Conservation (phyloP, 2,329 filamentous ascomycete species). For the Biscogniauxia sp. region DNA sequence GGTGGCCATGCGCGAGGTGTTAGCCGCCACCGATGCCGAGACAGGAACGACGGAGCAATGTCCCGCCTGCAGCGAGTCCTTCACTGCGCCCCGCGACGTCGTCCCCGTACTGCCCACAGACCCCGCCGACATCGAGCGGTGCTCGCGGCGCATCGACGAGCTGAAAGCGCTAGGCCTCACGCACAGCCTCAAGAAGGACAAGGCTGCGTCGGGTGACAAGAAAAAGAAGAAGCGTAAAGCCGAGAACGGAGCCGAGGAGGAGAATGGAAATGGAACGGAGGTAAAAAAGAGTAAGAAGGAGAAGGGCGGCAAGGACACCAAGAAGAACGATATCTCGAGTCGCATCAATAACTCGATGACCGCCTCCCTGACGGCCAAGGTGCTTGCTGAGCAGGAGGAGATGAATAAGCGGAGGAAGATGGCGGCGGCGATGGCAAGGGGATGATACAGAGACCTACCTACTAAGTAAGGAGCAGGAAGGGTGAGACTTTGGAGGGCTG, state of each 20-base stretch:
- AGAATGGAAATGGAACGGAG: constrained; percentile 26
- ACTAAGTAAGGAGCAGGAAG: too few relatives aligned
- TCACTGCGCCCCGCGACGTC: constrained; percentile 66
- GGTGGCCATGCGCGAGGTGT: constrained; percentile 75
- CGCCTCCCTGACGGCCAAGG: constrained; percentile 79
- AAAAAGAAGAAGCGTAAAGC: constrained; percentile 62
- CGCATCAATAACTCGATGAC: constrained; percentile 88
- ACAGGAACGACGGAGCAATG: constrained; percentile 45
- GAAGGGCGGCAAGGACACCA: constrained; percentile 29
- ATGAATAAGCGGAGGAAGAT: constrained; percentile 76
- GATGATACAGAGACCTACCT: too few relatives aligned
- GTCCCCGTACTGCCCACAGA: constrained; percentile 77
- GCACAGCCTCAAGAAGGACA: constrained; percentile 85
- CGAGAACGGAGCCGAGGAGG: constrained; percentile 37
- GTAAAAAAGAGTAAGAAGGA: constrained; percentile 49
- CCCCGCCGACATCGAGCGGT: constrained; percentile 65
- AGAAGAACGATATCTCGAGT: constrained; percentile 37
- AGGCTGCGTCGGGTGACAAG: constrained; percentile 37
- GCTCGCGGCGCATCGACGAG: constrained; percentile 65
- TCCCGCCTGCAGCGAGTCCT: constrained; percentile 73
- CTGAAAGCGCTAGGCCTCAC: constrained; percentile 71
- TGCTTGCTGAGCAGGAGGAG: constrained; percentile 82
- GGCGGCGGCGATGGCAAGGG: constrained; percentile 33
- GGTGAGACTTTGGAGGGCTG: too few relatives aligned
- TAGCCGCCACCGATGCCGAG: constrained; percentile 5